A percentile compares a stretch with the other conserved stretches of the same genome.
Evolutionary conservation across 352 stramenopile genomes (phyloP).

Genomic region (Hyaloperonospora brassicae): DNA sequence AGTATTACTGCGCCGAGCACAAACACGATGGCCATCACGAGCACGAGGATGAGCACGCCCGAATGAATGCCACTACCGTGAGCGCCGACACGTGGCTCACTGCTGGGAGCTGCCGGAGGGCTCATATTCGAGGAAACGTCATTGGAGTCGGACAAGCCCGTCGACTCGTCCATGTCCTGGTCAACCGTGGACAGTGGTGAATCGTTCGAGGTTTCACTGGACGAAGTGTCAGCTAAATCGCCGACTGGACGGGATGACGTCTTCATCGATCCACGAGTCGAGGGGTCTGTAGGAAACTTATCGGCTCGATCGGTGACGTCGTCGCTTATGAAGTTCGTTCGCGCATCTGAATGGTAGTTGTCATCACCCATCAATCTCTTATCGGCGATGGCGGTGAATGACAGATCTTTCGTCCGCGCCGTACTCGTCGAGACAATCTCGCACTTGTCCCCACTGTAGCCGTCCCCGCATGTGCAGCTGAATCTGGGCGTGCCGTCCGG

Average conservation of each 20-base stretch:
- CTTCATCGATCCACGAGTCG: neutral
- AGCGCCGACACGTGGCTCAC: conserved; percentile 11
- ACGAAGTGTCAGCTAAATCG: neutral
- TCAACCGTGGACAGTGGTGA: conserved; percentile 1
- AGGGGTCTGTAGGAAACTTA: too few species aligned
- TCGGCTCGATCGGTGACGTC: neutral
- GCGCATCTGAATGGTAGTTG: neutral
- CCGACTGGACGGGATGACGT: neutral
- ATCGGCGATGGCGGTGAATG: conserved; percentile 7
- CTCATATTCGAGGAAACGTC: conserved; percentile 1
- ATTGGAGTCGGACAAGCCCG: conserved; percentile 3
- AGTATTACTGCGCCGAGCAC: conserved; percentile 52
- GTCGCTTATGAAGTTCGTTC: too few species aligned
- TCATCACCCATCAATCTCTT: conserved; percentile 3
- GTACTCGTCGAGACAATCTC: conserved; percentile 9
- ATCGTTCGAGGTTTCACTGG: conserved; percentile 3
- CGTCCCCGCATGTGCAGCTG: conserved; percentile 53
- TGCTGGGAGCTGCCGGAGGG: neutral
- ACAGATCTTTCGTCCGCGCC: conserved; percentile 8
- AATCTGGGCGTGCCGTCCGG: conserved; percentile 38
- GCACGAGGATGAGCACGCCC: conserved; percentile 51
- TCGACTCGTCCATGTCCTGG: conserved; percentile 5
- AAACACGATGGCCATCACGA: conserved; percentile 47
- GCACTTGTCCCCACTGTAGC: conserved; percentile 64
- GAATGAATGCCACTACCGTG: conserved; percentile 27